A percentile compares a stretch with the other conserved stretches of the same genome.
Evolutionary conservation across 306 rosid genomes (phyloP).

Genomic region (Quercus bicolor): DNA sequence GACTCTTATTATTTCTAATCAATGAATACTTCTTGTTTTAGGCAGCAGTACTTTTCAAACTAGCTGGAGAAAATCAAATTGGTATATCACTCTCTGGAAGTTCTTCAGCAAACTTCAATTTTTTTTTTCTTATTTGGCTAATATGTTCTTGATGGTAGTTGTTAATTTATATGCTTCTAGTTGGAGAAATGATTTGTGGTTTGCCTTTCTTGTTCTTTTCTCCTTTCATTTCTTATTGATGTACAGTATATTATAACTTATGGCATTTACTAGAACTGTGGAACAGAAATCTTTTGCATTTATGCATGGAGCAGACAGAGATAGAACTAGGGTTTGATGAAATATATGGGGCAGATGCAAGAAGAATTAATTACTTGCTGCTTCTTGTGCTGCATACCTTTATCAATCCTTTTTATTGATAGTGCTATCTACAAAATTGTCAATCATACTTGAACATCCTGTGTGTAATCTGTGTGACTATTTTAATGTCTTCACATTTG

Average conservation of each 20-base stretch:
- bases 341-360: not conserved
- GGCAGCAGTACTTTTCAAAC: slow-evolving; percentile 91
- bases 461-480: not conserved
- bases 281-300: not conserved
- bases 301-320: not conserved
- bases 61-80: slow-evolving; percentile 79
- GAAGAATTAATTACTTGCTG: not conserved
- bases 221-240: not conserved
- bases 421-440: not conserved
- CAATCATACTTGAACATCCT: not conserved
- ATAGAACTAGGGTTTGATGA: not conserved
- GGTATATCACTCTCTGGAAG: slow-evolving; percentile 46
- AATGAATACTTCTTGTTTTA: slow-evolving; percentile 35
- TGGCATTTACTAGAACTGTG: not conserved
- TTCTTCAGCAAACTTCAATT: not conserved
- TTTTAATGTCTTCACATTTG: not conserved
- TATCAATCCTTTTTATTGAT: not conserved
- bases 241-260: not conserved
- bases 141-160: slow-evolving; percentile 4
- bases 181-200: slow-evolving; percentile 1
- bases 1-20: slow-evolving; percentile 28
- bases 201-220: not conserved
- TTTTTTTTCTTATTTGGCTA: not conserved
- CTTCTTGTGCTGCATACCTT: not conserved
- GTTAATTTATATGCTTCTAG: not conserved